These are phyloP conservation scores for Carex pumila DNA, from an alignment of 176 grass and related monocot species.

Conservation along the genomic window DNA sequence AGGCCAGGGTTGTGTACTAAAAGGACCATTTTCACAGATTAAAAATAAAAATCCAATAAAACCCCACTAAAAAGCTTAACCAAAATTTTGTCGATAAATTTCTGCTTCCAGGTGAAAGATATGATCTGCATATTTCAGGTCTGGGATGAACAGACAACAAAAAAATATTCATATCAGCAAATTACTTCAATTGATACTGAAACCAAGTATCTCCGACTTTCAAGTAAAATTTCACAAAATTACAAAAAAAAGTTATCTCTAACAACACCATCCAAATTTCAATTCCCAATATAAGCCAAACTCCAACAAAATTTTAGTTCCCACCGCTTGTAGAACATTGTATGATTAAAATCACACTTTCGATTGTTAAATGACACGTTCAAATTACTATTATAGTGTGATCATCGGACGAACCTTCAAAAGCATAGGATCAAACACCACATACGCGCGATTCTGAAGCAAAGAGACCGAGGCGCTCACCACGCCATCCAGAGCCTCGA, in stretches of 20 bases:
- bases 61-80: background rate
- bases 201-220: background rate
- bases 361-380: background rate
- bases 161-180: background rate
- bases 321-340: background rate
- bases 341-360: background rate
- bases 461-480: slow-evolving; percentile 53
- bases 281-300: background rate
- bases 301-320: background rate
- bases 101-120: background rate
- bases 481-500: slow-evolving; percentile 45
- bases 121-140: background rate
- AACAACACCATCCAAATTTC: background rate
- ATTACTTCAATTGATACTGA: background rate
- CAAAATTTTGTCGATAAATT: background rate
- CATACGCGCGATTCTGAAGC: slow-evolving; percentile 75
- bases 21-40: background rate
- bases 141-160: background rate
- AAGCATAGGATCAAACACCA: slow-evolving; percentile 77
- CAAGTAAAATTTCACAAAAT: background rate
- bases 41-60: background rate
- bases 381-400: background rate
- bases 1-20: background rate
- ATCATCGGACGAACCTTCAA: slow-evolving; percentile 47
- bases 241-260: background rate